phyloP scores from a whole-genome alignment of 805 yeast species.

The Candida xyloterini region DNA sequence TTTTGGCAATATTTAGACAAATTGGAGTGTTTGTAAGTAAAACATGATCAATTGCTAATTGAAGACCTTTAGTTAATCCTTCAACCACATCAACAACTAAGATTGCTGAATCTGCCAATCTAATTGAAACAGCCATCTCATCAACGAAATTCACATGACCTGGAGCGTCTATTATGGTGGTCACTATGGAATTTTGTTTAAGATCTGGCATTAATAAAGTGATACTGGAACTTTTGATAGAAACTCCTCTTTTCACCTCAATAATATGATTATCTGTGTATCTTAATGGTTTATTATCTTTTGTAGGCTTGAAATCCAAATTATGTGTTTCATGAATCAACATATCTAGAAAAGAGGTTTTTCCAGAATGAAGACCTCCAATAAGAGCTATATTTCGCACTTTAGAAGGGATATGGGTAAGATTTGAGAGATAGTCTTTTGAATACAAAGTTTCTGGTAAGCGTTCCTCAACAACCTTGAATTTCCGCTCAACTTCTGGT shows the following conservation, averaged over 20 bases:
- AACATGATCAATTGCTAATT: slow-evolving; percentile 49
- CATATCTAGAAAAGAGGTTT: slow-evolving; percentile 72
- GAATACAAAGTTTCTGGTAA: slow-evolving; percentile 63
- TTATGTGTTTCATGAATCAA: slow-evolving; percentile 66
- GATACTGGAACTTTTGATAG: slow-evolving; percentile 62
- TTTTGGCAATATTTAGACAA: slow-evolving; percentile 66
- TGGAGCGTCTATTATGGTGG: slow-evolving; percentile 80
- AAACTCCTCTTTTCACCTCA: slow-evolving; percentile 68
- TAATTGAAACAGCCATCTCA: slow-evolving; percentile 58
- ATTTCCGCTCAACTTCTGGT: slow-evolving; percentile 42
- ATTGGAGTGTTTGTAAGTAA: slow-evolving; percentile 50
- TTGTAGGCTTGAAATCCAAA: slow-evolving; percentile 29
- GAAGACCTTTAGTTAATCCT: slow-evolving; percentile 65
- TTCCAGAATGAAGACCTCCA: slow-evolving; percentile 86
- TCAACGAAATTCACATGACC: slow-evolving; percentile 87
- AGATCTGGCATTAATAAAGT: slow-evolving; percentile 56
- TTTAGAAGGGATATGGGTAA: slow-evolving; percentile 53
- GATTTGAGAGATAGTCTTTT: slow-evolving; percentile 55
- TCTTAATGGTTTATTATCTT: slow-evolving; percentile 46
- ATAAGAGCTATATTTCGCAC: slow-evolving; percentile 71
- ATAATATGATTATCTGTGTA: slow-evolving; percentile 71
- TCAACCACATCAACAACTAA: slow-evolving; percentile 83
- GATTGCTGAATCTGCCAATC: slow-evolving; percentile 61
- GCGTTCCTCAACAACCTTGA: slow-evolving; percentile 47
- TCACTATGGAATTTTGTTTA: slow-evolving; percentile 49